Conservation (phyloP, 441 rosid genomes). For the Brassica balearica region DNA sequence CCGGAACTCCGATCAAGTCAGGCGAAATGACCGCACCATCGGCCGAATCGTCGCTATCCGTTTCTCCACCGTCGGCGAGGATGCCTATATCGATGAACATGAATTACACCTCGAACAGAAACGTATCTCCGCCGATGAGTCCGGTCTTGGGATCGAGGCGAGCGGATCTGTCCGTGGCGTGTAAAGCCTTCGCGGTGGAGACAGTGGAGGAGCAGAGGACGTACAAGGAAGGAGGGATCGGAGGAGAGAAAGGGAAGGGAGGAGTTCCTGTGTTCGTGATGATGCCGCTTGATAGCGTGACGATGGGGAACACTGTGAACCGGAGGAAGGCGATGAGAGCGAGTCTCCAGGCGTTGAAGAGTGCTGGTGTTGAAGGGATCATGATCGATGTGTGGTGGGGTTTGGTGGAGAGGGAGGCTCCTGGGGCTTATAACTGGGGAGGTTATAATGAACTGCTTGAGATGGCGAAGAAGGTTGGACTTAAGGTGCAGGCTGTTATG, state of each 20-base stretch:
- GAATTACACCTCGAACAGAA: constrained; percentile 47
- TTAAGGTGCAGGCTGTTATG: constrained; percentile 96
- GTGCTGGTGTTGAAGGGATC: constrained; percentile 93
- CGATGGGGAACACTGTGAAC: constrained; percentile 71
- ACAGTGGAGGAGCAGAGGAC: constrained; percentile 41
- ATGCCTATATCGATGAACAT: constrained; percentile 45
- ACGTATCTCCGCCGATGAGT: constrained; percentile 66
- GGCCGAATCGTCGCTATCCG: constrained; percentile 50
- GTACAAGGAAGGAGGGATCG: constrained; percentile 51
- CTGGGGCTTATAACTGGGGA: constrained; percentile 90
- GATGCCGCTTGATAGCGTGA: constrained; percentile 98
- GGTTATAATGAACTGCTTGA: constrained; percentile 82
- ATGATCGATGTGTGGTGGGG: constrained; percentile 99
- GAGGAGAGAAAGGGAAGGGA: constrained; percentile 33
- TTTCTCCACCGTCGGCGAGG: constrained; percentile 59
- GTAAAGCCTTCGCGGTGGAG: constrained; percentile 59
- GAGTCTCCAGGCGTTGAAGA: constrained; percentile 87
- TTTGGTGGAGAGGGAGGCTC: constrained; percentile 84
- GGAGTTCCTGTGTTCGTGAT: constrained; percentile 95
- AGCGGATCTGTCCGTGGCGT: constrained; percentile 73
- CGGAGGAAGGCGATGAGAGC: constrained; percentile 92
- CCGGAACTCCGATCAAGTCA: constrained; percentile 58
- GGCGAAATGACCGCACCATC: constrained; percentile 42
- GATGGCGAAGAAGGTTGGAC: constrained; percentile 87
- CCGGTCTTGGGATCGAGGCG: constrained; percentile 59